phyloP scores from a whole-genome alignment of 768 basidiomycete genomes.

The Russula ochroleuca region DNA sequence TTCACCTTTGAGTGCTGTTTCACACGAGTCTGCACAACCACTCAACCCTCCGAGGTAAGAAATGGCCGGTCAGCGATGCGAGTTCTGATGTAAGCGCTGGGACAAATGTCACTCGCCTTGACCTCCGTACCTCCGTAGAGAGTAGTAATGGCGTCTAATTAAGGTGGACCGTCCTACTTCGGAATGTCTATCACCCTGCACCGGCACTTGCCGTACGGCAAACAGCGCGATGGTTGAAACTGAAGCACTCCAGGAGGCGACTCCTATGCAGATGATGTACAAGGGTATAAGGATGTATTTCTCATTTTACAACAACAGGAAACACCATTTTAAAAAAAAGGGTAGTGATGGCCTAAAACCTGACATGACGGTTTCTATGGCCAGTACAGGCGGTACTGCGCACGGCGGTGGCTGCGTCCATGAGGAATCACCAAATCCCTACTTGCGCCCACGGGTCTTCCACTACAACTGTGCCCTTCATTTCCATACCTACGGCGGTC shows the following conservation, averaged over 20 bases:
- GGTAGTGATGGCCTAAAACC: background rate
- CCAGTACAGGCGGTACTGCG: background rate
- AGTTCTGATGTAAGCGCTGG: background rate
- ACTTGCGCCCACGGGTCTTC: constrained; percentile 15
- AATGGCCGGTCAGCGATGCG: background rate
- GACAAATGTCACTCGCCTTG: background rate
- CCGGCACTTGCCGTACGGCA: background rate
- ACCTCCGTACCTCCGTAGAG: background rate
- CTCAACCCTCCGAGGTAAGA: background rate
- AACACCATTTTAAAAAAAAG: background rate
- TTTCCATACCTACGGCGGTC: constrained; percentile 5
- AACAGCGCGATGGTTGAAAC: no score
- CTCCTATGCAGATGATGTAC: background rate
- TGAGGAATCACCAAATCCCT: constrained; percentile 17
- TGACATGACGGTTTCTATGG: background rate
- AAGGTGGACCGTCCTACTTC: background rate
- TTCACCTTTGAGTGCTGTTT: background rate
- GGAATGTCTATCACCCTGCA: background rate
- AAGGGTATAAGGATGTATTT: constrained; percentile 10
- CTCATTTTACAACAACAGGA: constrained; percentile 4
- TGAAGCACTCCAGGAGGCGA: no score
- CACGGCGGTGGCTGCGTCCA: background rate
- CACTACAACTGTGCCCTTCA: constrained; percentile 1
- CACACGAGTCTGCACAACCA: background rate
- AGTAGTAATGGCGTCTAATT: background rate